Evolutionary conservation across 2,329 filamentous ascomycete genomes (phyloP).

Genomic region (Calonectria leucothoes): DNA sequence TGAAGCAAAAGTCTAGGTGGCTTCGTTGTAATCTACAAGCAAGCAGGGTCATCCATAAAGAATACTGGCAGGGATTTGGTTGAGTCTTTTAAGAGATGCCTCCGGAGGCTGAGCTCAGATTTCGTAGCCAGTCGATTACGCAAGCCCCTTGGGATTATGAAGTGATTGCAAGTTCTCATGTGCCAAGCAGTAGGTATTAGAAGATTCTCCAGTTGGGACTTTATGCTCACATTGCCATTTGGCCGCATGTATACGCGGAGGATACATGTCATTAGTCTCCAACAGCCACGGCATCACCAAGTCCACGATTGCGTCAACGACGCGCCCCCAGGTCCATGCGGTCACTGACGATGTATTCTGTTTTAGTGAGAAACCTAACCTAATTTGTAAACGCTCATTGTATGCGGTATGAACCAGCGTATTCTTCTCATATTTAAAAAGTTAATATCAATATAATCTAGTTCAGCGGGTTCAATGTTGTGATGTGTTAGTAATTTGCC

Average conservation of each 20-base stretch:
- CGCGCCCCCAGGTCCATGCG: not conserved
- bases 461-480: too few relatives aligned
- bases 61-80: not conserved
- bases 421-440: too few relatives aligned
- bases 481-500: too few relatives aligned
- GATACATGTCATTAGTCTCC: not conserved
- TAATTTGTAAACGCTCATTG: not conserved
- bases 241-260: not conserved
- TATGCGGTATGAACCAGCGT: too few relatives aligned
- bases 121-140: too few relatives aligned
- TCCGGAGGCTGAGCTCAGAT: too few relatives aligned
- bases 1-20: not conserved
- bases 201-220: too few relatives aligned
- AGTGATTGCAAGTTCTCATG: not conserved
- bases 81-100: too few relatives aligned
- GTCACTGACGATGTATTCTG: not conserved
- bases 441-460: too few relatives aligned
- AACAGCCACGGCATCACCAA: not conserved
- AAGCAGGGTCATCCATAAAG: not conserved
- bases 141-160: too few relatives aligned
- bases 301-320: not conserved
- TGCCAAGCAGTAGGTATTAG: not conserved
- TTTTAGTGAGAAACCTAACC: not conserved
- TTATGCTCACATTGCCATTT: not conserved
- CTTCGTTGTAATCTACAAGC: not conserved